Evolutionary conservation across 768 basidiomycete species (phyloP), one percentile per base, ranked within the genome.

Genomic region (Crassisporium funariophilum): DNA sequence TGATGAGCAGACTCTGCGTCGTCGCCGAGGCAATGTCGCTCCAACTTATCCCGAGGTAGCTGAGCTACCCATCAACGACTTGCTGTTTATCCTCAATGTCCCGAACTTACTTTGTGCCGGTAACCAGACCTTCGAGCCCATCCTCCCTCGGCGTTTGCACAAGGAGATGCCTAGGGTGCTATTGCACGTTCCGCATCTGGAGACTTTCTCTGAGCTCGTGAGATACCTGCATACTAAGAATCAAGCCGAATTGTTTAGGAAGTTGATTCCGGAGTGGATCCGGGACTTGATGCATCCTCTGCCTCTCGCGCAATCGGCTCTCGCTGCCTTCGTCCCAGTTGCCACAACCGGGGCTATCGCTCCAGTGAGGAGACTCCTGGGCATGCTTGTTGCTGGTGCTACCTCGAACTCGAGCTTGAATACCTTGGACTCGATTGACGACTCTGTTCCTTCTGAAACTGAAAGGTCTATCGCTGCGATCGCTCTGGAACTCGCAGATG

Each of bases 211-310:
- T 2, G 67, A 67, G 40, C 46, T 70, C 29, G 53, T 74, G 29
- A 56, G 68, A 9, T 74, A 66, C 43, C 44, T 74, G 2, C 72
- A 74, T 49, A 72, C 69, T 4, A 61, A 62, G 48, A 69, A 74
- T 43, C 67, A 68, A 46, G 68, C 62, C 6, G 66, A 64, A 33
- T 39, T 74, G n/a, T 68, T 74, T 44, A 50, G 69, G 16, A 53
- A 47, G 9, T 29, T 71, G 12, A 56, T 74, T 21, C 71, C 72
- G 1, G 64, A 67, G 46, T 72, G 70, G 69, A 63, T 72, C 23
- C 56, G 64, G 3, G 69, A 69, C 50, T 24, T 67, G 11, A 66
- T 68, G 57, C 61, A 71, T 48, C 70, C 70, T 5, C 43, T 70
- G 29, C 65, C 63, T 5, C 40, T 35, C 6, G 13, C 38, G 11